These are phyloP conservation scores for Aspergillus pseudonomiae DNA, from an alignment of 2,329 filamentous ascomycete genomes.

Conservation along the genomic window DNA sequence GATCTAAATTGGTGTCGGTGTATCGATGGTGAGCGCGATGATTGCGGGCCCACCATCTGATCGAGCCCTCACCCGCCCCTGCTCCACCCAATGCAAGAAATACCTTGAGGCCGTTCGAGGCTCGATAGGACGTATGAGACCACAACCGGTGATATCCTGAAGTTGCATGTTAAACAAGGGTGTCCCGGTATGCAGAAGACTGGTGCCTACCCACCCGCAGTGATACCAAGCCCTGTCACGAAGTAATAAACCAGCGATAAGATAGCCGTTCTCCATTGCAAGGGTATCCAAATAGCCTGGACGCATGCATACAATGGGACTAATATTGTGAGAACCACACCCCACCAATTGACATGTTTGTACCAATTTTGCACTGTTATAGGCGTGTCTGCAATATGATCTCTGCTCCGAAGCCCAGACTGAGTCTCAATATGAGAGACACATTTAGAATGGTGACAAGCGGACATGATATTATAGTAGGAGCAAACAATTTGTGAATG, in stretches of 20 bases:
- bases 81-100: slow-evolving; percentile 14
- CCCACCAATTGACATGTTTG: slow-evolving; percentile 15
- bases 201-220: slow-evolving; percentile 7
- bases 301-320: slow-evolving; percentile 10
- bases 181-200: slow-evolving; percentile 27
- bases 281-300: slow-evolving; percentile 6
- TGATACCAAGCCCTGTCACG: slow-evolving; percentile 13
- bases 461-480: no score
- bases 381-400: slow-evolving; percentile 11
- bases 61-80: slow-evolving; percentile 16
- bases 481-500: no score
- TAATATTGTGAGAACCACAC: slow-evolving; percentile 6
- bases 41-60: slow-evolving; percentile 16
- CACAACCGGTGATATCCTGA: slow-evolving; percentile 62
- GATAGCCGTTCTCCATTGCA: slow-evolving; percentile 10
- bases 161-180: not conserved
- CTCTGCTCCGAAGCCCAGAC: no score
- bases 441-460: no score
- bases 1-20: slow-evolving; percentile 21
- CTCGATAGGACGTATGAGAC: slow-evolving; percentile 20
- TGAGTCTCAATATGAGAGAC: no score
- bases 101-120: slow-evolving; percentile 12
- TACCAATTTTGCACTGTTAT: slow-evolving; percentile 13
- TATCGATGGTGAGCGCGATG: slow-evolving; percentile 25
- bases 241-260: slow-evolving; percentile 12